These are phyloP conservation scores for Mimosa bimucronata DNA, from an alignment of 306 rosid genomes.

Conservation along the genomic window DNA sequence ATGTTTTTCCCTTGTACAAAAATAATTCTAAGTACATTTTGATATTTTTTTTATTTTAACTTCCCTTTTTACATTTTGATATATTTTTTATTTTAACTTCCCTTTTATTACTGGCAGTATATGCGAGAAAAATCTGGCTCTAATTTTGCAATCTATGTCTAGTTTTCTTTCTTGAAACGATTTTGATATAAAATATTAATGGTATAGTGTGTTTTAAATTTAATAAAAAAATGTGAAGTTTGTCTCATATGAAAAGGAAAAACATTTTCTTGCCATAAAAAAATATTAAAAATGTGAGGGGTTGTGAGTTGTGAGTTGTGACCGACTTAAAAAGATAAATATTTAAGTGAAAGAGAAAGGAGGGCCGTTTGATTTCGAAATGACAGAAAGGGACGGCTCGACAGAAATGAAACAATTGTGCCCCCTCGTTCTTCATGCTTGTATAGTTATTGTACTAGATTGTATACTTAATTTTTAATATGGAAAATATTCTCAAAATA, in stretches of 20 bases:
- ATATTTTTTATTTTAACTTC: no score
- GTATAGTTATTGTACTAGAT: not conserved
- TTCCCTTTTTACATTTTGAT: not conserved
- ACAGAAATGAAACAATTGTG: not conserved
- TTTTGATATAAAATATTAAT: not conserved
- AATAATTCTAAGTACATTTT: no score
- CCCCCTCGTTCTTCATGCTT: not conserved
- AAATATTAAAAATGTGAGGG: not conserved
- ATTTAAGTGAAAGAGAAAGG: not conserved
- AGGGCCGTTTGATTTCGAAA: not conserved
- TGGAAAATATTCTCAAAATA: not conserved
- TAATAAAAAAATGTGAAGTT: not conserved
- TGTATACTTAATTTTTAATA: not conserved
- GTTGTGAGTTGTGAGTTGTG: not conserved
- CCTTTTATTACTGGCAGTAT: not conserved
- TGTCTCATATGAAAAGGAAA: not conserved
- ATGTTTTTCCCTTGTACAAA: no score
- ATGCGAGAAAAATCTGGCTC: not conserved
- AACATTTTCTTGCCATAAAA: no score
- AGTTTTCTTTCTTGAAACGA: not conserved
- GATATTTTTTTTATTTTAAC: no score
- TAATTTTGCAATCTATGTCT: not conserved
- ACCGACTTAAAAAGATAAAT: not conserved
- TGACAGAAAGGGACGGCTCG: conserved; percentile 6
- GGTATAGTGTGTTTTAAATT: not conserved